These are phyloP conservation scores for Globisporangium okanoganense DNA, from an alignment of 352 stramenopile genomes.

Conservation along the genomic window DNA sequence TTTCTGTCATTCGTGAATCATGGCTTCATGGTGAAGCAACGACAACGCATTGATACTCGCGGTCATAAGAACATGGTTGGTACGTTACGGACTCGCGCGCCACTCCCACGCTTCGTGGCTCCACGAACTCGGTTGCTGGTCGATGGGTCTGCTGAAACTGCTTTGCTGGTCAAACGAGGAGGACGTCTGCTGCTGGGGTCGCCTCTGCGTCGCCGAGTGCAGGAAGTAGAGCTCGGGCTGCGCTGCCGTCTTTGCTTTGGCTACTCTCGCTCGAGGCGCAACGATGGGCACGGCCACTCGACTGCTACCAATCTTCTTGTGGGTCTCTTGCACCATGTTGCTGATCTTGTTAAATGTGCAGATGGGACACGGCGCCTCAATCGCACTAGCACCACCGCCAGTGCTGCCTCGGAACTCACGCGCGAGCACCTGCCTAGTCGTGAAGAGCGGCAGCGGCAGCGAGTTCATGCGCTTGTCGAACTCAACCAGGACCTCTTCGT, in stretches of 20 bases:
- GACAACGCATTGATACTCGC: no score
- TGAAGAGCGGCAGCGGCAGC: slow-evolving; percentile 50
- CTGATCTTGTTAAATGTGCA: slow-evolving; percentile 84
- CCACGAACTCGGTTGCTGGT: slow-evolving; percentile 10
- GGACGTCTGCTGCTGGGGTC: not conserved
- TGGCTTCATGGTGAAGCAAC: no score
- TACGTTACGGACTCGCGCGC: slow-evolving; percentile 11
- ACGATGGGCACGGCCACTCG: not conserved
- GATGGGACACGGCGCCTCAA: slow-evolving; percentile 76
- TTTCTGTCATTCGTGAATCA: no score
- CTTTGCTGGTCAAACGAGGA: slow-evolving; percentile 1
- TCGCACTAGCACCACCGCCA: slow-evolving; percentile 7
- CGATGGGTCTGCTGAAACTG: not conserved
- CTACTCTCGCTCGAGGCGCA: not conserved
- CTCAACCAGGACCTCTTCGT: slow-evolving; percentile 77
- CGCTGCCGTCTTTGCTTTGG: not conserved
- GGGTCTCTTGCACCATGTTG: slow-evolving; percentile 21
- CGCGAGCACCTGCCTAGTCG: slow-evolving; percentile 61
- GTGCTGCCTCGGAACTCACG: slow-evolving; percentile 53
- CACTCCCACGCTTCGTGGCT: slow-evolving; percentile 50
- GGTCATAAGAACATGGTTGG: no score
- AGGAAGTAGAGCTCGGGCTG: slow-evolving; percentile 54
- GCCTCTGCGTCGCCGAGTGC: slow-evolving; percentile 24
- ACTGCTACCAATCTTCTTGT: not conserved
- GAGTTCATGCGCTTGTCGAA: slow-evolving; percentile 81